A percentile compares a stretch with the other conserved stretches of the same genome.
Conservation (phyloP, 805 yeast genomes). For the Kazachstania africana region DNA sequence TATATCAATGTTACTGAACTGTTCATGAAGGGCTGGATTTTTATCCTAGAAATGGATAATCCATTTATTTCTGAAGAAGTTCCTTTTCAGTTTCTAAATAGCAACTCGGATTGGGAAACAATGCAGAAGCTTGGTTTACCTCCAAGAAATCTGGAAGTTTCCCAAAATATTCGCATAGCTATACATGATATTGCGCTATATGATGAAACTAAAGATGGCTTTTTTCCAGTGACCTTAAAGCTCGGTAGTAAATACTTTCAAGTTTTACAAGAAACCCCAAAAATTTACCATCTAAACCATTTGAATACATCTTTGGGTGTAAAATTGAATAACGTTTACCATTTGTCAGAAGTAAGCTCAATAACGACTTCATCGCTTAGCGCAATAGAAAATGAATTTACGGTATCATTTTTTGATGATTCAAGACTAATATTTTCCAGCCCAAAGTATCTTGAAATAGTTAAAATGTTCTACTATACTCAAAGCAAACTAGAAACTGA, state of each 20-base stretch:
- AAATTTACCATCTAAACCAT: conserved; percentile 24
- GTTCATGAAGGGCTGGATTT: conserved; percentile 15
- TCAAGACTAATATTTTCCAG: conserved; percentile 30
- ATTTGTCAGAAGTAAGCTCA: conserved; percentile 29
- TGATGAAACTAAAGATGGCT: conserved; percentile 34
- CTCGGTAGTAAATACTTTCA: conserved; percentile 60
- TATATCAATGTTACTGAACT: conserved; percentile 31
- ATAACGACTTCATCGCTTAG: conserved; percentile 31
- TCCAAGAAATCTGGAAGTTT: conserved; percentile 27
- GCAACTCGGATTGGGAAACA: conserved; percentile 31
- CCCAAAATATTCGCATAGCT: conserved; percentile 36
- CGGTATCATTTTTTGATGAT: conserved; percentile 29
- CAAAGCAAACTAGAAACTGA: conserved; percentile 37
- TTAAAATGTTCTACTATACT: conserved; percentile 53
- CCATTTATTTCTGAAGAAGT: conserved; percentile 9
- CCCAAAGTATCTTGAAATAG: conserved; percentile 44
- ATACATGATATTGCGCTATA: conserved; percentile 40
- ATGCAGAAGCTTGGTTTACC: conserved; percentile 34
- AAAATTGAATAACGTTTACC: conserved; percentile 31
- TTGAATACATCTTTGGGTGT: conserved; percentile 23
- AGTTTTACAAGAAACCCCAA: conserved; percentile 33
- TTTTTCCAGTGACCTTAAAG: conserved; percentile 46
- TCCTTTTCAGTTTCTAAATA: conserved; percentile 30
- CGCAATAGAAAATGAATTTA: conserved; percentile 37
- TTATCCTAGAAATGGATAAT: conserved; percentile 3